Evolutionary conservation across 352 stramenopile species (phyloP), one percentile per base, ranked within the genome.

Genomic region (Phytophthora pistaciae): DNA sequence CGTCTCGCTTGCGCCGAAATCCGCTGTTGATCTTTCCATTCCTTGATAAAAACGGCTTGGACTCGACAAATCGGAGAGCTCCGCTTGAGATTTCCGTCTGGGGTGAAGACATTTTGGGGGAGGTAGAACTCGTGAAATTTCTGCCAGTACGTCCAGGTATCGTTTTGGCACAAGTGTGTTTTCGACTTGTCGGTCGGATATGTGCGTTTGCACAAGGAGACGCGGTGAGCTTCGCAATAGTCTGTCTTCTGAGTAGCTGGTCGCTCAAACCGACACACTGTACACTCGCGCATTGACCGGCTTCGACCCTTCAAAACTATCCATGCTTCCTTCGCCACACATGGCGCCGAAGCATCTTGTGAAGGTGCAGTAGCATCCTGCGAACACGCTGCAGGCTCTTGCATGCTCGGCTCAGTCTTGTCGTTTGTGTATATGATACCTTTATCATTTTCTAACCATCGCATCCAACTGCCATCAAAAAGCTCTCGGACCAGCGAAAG

Each of bases 151-250:
- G 60, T 60, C 49, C 60, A 59, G 0, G 0, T 16, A 27, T 36
- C 11, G 14, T 58, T 5, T n/a, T 66, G 59, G 21, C 48, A 66
- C 2, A 66, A 50, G 29, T 66, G 31, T 13, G 29, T n/a, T 14
- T 53, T 57, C 3, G 21, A 31, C 1, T n/a, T 7, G 16, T 59
- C 48, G 25, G 29, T 21, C 3, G 46, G 31, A 31, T 66, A 66
- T 5, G 20, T 33, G 5, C 46, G 58, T n/a, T 65, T 65, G 16
- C 58, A 65, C 3, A 66, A 23, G 9, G 48, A 29, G 0, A 66
- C 48, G 1, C n/a, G 16, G n/a, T 66, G 59, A 1, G 61, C 60
- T 38, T 68, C 61, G 13, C 61, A 68, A 21, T 57, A 68, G 53
- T 68, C 52, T 3, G 18, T 62, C n/a, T 56, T 68, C 21, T 68